Evolutionary conservation across 1,139 yeast genomes (phyloP).

Genomic region (Pichia sp.): DNA sequence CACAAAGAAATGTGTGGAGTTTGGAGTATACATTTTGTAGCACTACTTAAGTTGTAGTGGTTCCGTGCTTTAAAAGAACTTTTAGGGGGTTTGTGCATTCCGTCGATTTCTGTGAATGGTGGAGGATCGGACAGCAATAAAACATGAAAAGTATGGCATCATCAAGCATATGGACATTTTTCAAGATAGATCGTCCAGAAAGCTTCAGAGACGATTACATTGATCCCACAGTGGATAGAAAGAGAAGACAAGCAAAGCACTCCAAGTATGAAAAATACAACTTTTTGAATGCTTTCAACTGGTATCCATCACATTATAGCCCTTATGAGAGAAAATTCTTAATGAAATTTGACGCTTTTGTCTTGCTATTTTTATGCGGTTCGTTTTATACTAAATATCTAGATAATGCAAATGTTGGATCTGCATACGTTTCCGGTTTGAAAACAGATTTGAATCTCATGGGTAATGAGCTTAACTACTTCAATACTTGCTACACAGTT

Average conservation of each 20-base stretch:
- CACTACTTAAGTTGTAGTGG: no score
- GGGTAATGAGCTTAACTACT: background rate
- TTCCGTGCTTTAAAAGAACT: no score
- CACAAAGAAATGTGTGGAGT: no score
- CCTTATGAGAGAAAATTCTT: background rate
- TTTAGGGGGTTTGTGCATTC: no score
- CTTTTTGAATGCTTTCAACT: background rate
- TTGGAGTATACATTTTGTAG: no score
- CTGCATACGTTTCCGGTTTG: background rate
- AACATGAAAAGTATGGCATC: no score
- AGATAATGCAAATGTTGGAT: background rate
- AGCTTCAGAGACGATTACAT: background rate
- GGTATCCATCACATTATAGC: background rate
- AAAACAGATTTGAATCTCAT: background rate
- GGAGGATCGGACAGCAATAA: no score
- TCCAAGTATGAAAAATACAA: background rate
- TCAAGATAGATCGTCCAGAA: background rate
- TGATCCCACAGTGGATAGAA: background rate
- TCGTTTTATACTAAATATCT: background rate
- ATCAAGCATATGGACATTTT: no score
- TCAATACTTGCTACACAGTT: background rate
- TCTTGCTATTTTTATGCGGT: background rate
- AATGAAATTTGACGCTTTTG: background rate
- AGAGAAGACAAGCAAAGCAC: background rate
- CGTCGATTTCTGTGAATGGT: no score